These are phyloP conservation scores for Penicillium bialowiezense DNA, from an alignment of 495 filamentous ascomycete genomes.

Conservation along the genomic window DNA sequence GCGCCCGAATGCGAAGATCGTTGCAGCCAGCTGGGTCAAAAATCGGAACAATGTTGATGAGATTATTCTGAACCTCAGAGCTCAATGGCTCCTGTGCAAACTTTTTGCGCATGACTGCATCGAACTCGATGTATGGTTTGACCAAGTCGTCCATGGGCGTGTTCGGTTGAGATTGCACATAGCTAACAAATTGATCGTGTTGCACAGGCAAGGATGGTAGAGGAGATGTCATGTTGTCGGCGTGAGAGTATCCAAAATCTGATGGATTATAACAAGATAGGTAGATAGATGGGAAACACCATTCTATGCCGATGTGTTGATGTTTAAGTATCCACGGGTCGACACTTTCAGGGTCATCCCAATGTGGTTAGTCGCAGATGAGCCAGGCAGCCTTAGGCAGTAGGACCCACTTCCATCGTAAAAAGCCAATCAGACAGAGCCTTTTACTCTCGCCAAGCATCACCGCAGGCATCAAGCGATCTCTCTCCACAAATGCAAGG, in stretches of 20 bases:
- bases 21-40: slow-evolving; percentile 55
- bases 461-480: background rate
- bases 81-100: slow-evolving; percentile 69
- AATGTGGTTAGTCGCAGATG: no score
- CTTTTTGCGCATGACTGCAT: slow-evolving; percentile 62
- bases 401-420: background rate
- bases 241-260: background rate
- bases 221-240: slow-evolving; percentile 15
- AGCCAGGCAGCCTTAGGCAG: background rate
- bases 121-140: slow-evolving; percentile 66
- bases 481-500: no score
- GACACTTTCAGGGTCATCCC: no score
- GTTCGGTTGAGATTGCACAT: slow-evolving; percentile 47
- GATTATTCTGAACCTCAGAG: slow-evolving; percentile 52
- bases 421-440: background rate
- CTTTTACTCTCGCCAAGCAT: background rate
- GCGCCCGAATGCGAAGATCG: slow-evolving; percentile 58
- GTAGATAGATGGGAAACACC: no score
- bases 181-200: slow-evolving; percentile 41
- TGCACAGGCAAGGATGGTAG: slow-evolving; percentile 40
- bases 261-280: background rate
- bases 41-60: slow-evolving; percentile 67
- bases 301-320: background rate
- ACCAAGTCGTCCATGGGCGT: slow-evolving; percentile 56
- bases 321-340: background rate